Conservation (phyloP, 2,329 filamentous ascomycete species). For the Paraconiothyrium sp. region DNA sequence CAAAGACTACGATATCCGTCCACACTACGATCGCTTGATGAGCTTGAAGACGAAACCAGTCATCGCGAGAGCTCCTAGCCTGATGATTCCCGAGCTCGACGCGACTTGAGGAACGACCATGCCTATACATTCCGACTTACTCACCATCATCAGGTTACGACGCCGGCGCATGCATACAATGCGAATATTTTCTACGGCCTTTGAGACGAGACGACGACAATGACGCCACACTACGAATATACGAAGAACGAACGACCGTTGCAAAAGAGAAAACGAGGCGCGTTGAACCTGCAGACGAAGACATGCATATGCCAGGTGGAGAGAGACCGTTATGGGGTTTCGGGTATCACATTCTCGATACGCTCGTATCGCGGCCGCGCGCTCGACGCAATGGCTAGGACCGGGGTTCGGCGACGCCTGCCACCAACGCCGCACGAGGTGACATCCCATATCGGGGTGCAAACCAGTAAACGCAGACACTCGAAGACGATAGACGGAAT, state of each 20-base stretch:
- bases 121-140: not conserved
- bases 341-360: not conserved
- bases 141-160: not conserved
- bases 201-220: not conserved
- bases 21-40: slow-evolving; percentile 46
- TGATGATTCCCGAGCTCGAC: slow-evolving; percentile 36
- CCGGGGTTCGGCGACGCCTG: slow-evolving; percentile 4
- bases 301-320: not conserved
- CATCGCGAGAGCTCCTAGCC: slow-evolving; percentile 31
- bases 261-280: not conserved
- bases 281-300: not conserved
- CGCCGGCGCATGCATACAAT: not conserved
- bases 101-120: slow-evolving; percentile 16
- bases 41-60: slow-evolving; percentile 30
- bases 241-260: slow-evolving; percentile 1
- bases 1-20: slow-evolving; percentile 44
- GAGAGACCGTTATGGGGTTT: slow-evolving; percentile 3
- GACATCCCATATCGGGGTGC: slow-evolving; percentile 4
- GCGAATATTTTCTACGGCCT: not conserved
- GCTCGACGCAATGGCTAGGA: not conserved
- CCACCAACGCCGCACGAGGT: not conserved
- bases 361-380: slow-evolving; percentile 1
- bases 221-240: not conserved
- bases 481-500: not conserved
- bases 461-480: not conserved